phyloP scores from a whole-genome alignment of 306 rosid species.

The Amphicarpaea edgeworthii region DNA sequence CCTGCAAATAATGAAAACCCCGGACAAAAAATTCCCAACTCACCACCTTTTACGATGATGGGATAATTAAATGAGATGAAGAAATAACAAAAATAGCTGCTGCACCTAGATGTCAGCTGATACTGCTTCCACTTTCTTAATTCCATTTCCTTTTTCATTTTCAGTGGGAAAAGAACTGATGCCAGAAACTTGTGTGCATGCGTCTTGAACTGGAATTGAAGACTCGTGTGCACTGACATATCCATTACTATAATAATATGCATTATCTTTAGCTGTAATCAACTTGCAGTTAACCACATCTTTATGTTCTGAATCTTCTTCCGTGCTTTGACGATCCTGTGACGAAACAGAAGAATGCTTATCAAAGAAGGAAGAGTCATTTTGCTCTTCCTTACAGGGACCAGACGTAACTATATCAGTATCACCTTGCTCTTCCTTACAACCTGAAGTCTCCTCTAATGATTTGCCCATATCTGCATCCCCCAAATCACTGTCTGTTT shows the following conservation, averaged over 20 bases:
- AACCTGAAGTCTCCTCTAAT: slow-evolving; percentile 39
- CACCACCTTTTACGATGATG: slow-evolving; percentile 70
- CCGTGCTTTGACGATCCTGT: slow-evolving; percentile 21
- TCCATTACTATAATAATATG: slow-evolving; percentile 59
- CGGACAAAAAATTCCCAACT: slow-evolving; percentile 72
- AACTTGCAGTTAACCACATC: slow-evolving; percentile 46
- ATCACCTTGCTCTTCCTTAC: slow-evolving; percentile 41
- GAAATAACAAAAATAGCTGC: slow-evolving; percentile 39
- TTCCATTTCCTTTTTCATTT: slow-evolving; percentile 58
- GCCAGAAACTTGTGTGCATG: slow-evolving; percentile 35
- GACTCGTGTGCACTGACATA: slow-evolving; percentile 34
- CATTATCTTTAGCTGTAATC: slow-evolving; percentile 34
- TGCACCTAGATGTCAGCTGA: slow-evolving; percentile 46
- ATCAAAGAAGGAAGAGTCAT: slow-evolving; percentile 44
- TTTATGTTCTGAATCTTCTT: slow-evolving; percentile 50
- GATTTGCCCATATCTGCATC: slow-evolving; percentile 35
- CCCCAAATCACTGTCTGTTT: slow-evolving; percentile 28
- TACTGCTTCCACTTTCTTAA: slow-evolving; percentile 48
- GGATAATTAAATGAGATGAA: slow-evolving; percentile 68
- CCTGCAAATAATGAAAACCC: slow-evolving; percentile 80
- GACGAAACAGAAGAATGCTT: slow-evolving; percentile 46
- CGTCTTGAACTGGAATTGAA: slow-evolving; percentile 48
- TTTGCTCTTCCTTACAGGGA: slow-evolving; percentile 47
- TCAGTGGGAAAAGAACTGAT: slow-evolving; percentile 44
- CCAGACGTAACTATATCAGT: slow-evolving; percentile 18